These are phyloP conservation scores for Pezicula neosporulosa DNA, from an alignment of 2,329 filamentous ascomycete species.

Conservation along the genomic window DNA sequence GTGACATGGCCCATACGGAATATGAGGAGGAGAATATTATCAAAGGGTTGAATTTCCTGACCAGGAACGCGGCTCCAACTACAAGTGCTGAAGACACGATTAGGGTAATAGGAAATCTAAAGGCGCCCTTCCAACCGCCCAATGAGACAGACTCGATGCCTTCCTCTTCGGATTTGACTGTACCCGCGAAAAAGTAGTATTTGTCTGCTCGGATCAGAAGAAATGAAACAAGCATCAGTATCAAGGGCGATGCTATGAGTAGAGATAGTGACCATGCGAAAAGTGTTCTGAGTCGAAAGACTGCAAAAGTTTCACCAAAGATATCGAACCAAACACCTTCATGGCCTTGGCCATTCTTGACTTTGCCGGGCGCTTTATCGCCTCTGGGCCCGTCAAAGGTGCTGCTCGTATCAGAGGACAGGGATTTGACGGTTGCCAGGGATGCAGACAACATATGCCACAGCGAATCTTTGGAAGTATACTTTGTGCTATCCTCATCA, in stretches of 20 bases:
- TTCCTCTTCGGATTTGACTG: conserved; percentile 52
- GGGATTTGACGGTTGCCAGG: conserved; percentile 66
- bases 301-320: conserved; percentile 74
- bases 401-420: conserved; percentile 66
- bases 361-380: conserved; percentile 54
- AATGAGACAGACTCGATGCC: conserved; percentile 60
- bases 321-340: conserved; percentile 91
- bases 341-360: conserved; percentile 62
- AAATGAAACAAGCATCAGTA: conserved; percentile 66
- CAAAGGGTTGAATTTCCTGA: conserved; percentile 81
- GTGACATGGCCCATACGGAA: conserved; percentile 82
- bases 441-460: conserved; percentile 96
- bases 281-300: conserved; percentile 76
- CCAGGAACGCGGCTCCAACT: conserved; percentile 68
- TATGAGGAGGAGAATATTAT: conserved; percentile 91
- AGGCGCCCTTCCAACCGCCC: conserved; percentile 77
- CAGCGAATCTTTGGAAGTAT: conserved; percentile 67
- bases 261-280: conserved; percentile 86
- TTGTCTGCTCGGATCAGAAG: conserved; percentile 70
- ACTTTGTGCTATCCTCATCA: conserved; percentile 77
- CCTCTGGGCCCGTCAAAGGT: conserved; percentile 59
- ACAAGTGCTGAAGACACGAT: conserved; percentile 64
- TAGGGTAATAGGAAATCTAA: conserved; percentile 78
- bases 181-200: conserved; percentile 80
- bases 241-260: conserved; percentile 73